Conservation (phyloP, 2,329 filamentous ascomycete species). For the Diaporthe humulicola region DNA sequence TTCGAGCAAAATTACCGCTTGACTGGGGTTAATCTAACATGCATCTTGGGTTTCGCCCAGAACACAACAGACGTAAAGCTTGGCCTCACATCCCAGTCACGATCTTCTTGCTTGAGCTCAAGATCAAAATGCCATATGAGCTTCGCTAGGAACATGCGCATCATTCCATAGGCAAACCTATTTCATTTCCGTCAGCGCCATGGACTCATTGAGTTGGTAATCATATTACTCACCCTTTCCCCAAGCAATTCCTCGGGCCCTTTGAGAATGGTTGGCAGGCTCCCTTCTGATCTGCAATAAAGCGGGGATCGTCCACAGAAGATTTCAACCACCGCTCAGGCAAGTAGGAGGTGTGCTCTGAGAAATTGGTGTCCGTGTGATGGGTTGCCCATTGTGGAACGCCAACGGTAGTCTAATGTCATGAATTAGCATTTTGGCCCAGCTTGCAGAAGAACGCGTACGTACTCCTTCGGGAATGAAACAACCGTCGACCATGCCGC, state of each 20-base stretch:
- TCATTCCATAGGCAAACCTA: slow-evolving; percentile 11
- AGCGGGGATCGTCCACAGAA: not conserved
- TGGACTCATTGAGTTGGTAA: not conserved
- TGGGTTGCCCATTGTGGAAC: slow-evolving; percentile 6
- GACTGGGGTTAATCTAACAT: not conserved
- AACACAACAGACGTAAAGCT: not conserved
- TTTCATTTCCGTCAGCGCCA: not conserved
- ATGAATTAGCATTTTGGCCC: not conserved
- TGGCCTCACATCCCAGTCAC: not conserved
- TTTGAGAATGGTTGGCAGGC: not conserved
- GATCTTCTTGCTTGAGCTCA: slow-evolving; percentile 8
- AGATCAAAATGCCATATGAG: slow-evolving; percentile 6
- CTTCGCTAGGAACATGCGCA: slow-evolving; percentile 6
- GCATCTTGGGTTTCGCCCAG: slow-evolving; percentile 1
- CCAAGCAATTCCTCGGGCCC: not conserved
- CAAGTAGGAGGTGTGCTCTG: not conserved
- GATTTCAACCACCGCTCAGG: not conserved
- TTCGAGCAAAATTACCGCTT: not conserved
- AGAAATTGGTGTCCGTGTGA: slow-evolving; percentile 3
- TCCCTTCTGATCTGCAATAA: slow-evolving; percentile 2
- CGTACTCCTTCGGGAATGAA: slow-evolving; percentile 1
- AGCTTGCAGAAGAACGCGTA: not conserved
- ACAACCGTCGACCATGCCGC: not conserved
- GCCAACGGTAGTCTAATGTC: not conserved
- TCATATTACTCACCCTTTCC: not conserved